Percentiles rank a stretch among this genome's conserved stretches.
phyloP scores from a whole-genome alignment of 495 filamentous ascomycete genomes.

The Penicillium psychrofluorescens region DNA sequence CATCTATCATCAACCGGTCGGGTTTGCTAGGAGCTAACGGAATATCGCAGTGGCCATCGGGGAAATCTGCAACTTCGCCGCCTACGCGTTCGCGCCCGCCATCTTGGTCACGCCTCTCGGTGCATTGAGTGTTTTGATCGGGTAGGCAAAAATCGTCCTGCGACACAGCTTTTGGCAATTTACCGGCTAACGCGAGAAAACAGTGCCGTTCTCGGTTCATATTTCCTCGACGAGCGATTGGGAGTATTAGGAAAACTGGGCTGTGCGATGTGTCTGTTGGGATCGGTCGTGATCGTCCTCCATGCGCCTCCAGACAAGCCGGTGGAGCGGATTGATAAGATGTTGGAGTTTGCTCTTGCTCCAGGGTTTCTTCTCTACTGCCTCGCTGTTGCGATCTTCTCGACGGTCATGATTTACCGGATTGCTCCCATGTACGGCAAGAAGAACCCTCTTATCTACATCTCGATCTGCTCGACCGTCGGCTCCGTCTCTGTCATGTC shows the following conservation, averaged over 20 bases:
- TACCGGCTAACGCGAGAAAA: neutral
- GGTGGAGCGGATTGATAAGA: conserved; percentile 79
- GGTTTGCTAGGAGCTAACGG: conserved; percentile 10
- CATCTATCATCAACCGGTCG: neutral
- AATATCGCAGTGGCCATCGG: conserved; percentile 59
- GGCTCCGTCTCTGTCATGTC: conserved; percentile 98
- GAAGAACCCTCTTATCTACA: conserved; percentile 89
- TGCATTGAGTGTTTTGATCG: conserved; percentile 88
- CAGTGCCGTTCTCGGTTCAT: conserved; percentile 83
- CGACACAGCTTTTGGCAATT: no score
- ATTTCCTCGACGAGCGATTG: conserved; percentile 84
- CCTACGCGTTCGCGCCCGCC: conserved; percentile 95
- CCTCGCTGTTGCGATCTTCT: conserved; percentile 66
- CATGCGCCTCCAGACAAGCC: conserved; percentile 93
- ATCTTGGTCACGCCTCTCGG: conserved; percentile 94
- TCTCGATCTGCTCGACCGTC: conserved; percentile 95
- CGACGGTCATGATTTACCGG: conserved; percentile 90
- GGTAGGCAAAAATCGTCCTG: conserved; percentile 34
- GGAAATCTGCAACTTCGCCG: conserved; percentile 92
- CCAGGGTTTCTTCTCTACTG: conserved; percentile 86
- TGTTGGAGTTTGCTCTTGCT: conserved; percentile 64
- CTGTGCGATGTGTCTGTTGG: conserved; percentile 92
- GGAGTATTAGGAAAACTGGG: conserved; percentile 87
- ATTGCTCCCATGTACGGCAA: conserved; percentile 83
- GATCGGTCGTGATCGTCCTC: conserved; percentile 93